Percentiles rank a stretch among this genome's conserved stretches.
phyloP scores from a whole-genome alignment of 2,329 filamentous ascomycete genomes.

The Didymella sp. region DNA sequence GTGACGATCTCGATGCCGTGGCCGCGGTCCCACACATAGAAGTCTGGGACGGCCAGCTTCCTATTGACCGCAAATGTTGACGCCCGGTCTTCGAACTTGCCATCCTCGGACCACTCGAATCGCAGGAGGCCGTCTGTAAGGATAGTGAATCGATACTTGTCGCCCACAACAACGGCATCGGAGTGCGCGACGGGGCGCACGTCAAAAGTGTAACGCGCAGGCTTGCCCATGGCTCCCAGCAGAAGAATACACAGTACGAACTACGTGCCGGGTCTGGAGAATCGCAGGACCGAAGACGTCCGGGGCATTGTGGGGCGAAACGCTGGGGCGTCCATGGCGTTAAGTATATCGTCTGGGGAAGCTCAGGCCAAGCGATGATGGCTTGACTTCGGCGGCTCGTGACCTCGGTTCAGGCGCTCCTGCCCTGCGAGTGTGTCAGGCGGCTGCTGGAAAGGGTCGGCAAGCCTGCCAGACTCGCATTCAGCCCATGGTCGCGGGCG shows the following conservation, averaged over 20 bases:
- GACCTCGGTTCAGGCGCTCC: slow-evolving; percentile 32
- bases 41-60: slow-evolving; percentile 57
- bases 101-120: slow-evolving; percentile 68
- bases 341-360: slow-evolving; percentile 36
- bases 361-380: slow-evolving; percentile 33
- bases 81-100: slow-evolving; percentile 67
- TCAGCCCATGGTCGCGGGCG: slow-evolving; percentile 17
- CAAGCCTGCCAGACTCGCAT: slow-evolving; percentile 20
- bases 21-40: slow-evolving; percentile 56
- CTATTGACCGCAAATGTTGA: slow-evolving; percentile 68
- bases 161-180: slow-evolving; percentile 55
- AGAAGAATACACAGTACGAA: slow-evolving; percentile 16
- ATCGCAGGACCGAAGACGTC: slow-evolving; percentile 16
- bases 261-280: slow-evolving; percentile 18
- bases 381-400: slow-evolving; percentile 35
- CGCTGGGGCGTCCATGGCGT: slow-evolving; percentile 29
- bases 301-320: slow-evolving; percentile 28
- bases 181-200: slow-evolving; percentile 55
- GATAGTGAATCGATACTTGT: slow-evolving; percentile 66
- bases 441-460: slow-evolving; percentile 24
- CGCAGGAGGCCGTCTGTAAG: slow-evolving; percentile 64
- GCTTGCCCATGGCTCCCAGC: slow-evolving; percentile 35
- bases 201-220: slow-evolving; percentile 53
- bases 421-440: slow-evolving; percentile 27
- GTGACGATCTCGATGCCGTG: slow-evolving; percentile 64